These are phyloP conservation scores for Stemphylium lycopersici DNA, from an alignment of 2,329 filamentous ascomycete genomes.

Conservation along the genomic window DNA sequence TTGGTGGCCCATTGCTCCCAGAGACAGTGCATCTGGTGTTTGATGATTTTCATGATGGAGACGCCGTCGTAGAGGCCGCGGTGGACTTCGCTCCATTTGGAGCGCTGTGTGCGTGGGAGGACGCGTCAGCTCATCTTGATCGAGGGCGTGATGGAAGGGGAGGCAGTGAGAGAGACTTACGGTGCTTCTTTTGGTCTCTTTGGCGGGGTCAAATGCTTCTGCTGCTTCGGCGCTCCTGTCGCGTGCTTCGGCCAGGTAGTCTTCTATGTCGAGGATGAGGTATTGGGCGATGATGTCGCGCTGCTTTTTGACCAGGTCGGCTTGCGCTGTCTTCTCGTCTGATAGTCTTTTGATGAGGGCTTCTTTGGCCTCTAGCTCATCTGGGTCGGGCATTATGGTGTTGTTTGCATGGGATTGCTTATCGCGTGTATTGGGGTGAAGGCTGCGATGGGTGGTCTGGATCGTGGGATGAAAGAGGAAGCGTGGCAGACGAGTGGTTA, in stretches of 20 bases:
- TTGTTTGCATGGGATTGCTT: background rate
- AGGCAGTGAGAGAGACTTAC: background rate
- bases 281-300: constrained; percentile 7
- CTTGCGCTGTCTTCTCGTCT: background rate
- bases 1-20: constrained; percentile 14
- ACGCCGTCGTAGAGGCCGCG: constrained; percentile 8
- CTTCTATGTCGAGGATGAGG: constrained; percentile 11
- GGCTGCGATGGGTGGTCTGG: background rate
- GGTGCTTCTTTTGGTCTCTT: background rate
- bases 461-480: background rate
- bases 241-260: background rate
- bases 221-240: background rate
- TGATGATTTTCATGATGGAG: background rate
- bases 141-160: background rate
- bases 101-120: background rate
- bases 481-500: background rate
- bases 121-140: too few relatives aligned
- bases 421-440: too few relatives aligned
- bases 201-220: background rate
- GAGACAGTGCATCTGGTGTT: background rate
- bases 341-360: background rate
- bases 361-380: background rate
- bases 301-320: background rate
- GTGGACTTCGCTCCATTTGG: background rate
- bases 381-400: background rate